phyloP scores from a whole-genome alignment of 805 yeast genomes.

The Metschnikowia corniflorae region DNA sequence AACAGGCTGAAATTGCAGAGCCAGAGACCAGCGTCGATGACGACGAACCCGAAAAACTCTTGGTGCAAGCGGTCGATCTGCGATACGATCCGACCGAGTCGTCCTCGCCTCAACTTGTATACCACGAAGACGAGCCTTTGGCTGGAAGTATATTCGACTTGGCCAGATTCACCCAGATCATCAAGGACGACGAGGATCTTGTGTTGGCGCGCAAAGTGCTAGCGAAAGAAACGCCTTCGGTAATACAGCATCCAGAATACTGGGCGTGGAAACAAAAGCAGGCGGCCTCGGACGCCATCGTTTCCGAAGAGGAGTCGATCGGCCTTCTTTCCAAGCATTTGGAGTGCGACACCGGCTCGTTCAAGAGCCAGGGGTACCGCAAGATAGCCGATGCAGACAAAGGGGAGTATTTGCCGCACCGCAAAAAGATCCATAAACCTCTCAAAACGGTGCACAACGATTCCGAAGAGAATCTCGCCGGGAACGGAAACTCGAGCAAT shows the following conservation, averaged over 20 bases:
- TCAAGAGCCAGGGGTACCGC: slow-evolving; percentile 67
- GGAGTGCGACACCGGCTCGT: slow-evolving; percentile 53
- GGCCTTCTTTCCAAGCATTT: slow-evolving; percentile 29
- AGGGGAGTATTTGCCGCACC: slow-evolving; percentile 76
- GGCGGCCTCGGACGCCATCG: slow-evolving; percentile 17
- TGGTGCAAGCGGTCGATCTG: slow-evolving; percentile 33
- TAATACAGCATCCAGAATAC: slow-evolving; percentile 41
- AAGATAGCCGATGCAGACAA: slow-evolving; percentile 73
- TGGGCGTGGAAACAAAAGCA: slow-evolving; percentile 67
- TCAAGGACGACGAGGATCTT: slow-evolving; percentile 77
- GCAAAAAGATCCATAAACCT: slow-evolving; percentile 66
- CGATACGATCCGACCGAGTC: slow-evolving; percentile 49
- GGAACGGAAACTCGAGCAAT: slow-evolving; percentile 8
- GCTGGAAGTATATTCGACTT: slow-evolving; percentile 37
- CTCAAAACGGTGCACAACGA: slow-evolving; percentile 69
- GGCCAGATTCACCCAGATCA: slow-evolving; percentile 45
- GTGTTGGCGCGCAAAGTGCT: slow-evolving; percentile 47
- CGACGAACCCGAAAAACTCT: slow-evolving; percentile 18
- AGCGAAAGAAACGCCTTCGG: slow-evolving; percentile 17
- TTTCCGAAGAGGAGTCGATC: slow-evolving; percentile 26
- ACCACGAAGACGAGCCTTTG: slow-evolving; percentile 37
- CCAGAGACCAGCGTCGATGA: slow-evolving; percentile 19
- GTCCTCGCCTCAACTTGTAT: slow-evolving; percentile 54
- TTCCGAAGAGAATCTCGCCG: slow-evolving; percentile 39
- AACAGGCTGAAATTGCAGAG: slow-evolving; percentile 6